Base-by-base conservation (phyloP, 164 flowering plant species). In the Warburgia ugandensis region DNA sequence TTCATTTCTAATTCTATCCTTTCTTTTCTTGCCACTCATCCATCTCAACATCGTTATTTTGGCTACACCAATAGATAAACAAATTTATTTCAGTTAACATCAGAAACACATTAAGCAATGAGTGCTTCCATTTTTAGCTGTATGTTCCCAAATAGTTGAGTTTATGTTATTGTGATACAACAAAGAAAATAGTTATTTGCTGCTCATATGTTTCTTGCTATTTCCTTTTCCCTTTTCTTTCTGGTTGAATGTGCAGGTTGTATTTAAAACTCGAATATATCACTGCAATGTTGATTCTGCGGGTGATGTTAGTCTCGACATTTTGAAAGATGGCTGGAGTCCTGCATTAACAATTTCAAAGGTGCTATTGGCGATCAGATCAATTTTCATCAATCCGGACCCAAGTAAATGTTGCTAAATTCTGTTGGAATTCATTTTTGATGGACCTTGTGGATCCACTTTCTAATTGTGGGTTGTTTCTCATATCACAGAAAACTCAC, bases 301-400 rank as follows among this genome's bases (percentile, higher is more conserved):
- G 26, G 96, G 99, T 22, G 78, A 79, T 52, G 58, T 84, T 29
- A 74, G 74, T 68, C 65, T 94, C 71, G 88, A 75, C 43, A 84
- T 89, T 56, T 65, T 89, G 71, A 86, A 82, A 68, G 85, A 83
- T 41, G 58, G 79, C 29, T 94, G 97, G 96, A 89, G 96, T 66
- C 99, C 97, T n/a, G 88, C 99, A 63, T 68, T 80, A 36, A 89
- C 99, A 39, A 76, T 94, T 60, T 79, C 88, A n/a, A 83, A 78
- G 67, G 77, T 94, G 54, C 75, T 94, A 26, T 66, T 70, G 50
- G 88, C 94, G 10, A 69, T 89, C 56, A 77, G 78, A 77, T 78
- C 96, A 16, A 67, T 84, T 32, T 81, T 94, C 68, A 68, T 73
- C 19, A 78, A 69, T 45, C 96, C 99, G 45, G 86, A 84, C 11